Base-by-base conservation (phyloP, 2,329 filamentous ascomycete species). In the Colletotrichum sp. region DNA sequence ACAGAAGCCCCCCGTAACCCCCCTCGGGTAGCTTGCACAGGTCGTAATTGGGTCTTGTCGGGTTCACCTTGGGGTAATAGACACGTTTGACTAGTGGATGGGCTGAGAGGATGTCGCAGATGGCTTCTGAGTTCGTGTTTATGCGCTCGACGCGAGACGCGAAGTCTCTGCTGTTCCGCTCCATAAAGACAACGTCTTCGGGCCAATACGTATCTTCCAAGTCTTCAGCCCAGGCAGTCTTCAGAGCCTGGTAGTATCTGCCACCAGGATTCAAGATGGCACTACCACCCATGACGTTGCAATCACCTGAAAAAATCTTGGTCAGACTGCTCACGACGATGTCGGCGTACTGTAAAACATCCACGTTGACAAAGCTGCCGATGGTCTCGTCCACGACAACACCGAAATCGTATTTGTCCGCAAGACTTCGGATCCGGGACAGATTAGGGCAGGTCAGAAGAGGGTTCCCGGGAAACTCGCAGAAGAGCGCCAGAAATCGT, bases 271-370 rank as follows among this genome's bases (percentile, higher is more conserved):
- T 93, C 62, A 93, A 82, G 70, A 93, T 91, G 62, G 89, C 86
- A 78, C 93, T 94, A 72, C 97, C 97, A 75, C 96, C 97, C 96
- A 99, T 99, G 79, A 99, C 97, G 84, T 99, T 99, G 84, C 95
- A 97, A 85, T 98, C 97, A 67, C 97, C 97, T 72, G 95, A 98
- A 86, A 99, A 99, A 70, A 99, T 94, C 85, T 99, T 99, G 65
- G 97, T 99, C 75, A 99, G 88, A 83, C 95, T 98, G 88, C 95
- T 98, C 72, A 98, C 96, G 7, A 99, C 95, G 18, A 99, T 90
- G 84, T 99, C 97, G 76, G 95, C 95, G 82, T 93, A 94, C 4
- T 94, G 95, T 7, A 99, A 90, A 6, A 99, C 95, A 82, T 99
- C 95, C 80, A 98, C 93, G 83, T 99, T 99, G 82, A 98, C 93